phyloP scores from a whole-genome alignment of 768 basidiomycete species.

The Hericium rajendrae region DNA sequence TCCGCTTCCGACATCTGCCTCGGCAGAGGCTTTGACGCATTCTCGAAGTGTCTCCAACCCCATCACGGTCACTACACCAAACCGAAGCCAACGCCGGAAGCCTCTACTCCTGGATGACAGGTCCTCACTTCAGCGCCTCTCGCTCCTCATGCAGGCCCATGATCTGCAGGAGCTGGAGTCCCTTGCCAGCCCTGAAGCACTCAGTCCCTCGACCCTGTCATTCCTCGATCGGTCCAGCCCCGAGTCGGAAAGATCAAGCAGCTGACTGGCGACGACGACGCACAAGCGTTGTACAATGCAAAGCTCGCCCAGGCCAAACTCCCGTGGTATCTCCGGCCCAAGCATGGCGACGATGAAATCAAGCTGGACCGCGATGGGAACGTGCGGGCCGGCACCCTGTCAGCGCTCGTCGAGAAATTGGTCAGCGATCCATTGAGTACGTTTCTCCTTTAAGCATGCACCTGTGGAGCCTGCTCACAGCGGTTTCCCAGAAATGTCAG shows the following conservation, averaged over 20 bases:
- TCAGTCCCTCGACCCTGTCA: neutral
- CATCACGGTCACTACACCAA: neutral
- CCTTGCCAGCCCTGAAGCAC: neutral
- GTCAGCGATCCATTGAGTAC: conserved; percentile 52
- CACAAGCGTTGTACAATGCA: conserved; percentile 31
- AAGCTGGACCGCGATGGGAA: conserved; percentile 54
- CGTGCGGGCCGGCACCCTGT: conserved; percentile 59
- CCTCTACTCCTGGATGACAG: conserved; percentile 5
- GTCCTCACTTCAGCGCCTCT: conserved; percentile 6
- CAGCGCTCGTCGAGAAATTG: conserved; percentile 63
- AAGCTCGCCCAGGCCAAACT: conserved; percentile 24
- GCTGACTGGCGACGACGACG: conserved; percentile 33
- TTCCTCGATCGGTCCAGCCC: conserved; percentile 2
- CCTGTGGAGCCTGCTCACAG: too few species aligned
- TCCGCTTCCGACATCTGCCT: neutral
- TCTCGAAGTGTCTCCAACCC: conserved; percentile 5
- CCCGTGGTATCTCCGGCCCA: conserved; percentile 55
- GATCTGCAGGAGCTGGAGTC: neutral
- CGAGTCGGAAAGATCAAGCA: conserved; percentile 28
- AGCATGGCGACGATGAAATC: conserved; percentile 48
- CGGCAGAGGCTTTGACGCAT: neutral
- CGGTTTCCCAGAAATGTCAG: conserved; percentile 12
- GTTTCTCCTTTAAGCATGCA: conserved; percentile 19
- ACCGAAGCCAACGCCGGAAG: conserved; percentile 4
- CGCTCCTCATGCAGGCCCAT: conserved; percentile 5